Evolutionary conservation across 2,329 filamentous ascomycete species (phyloP), one percentile per base, ranked within the genome.

Genomic region (Metarhizium rileyi): DNA sequence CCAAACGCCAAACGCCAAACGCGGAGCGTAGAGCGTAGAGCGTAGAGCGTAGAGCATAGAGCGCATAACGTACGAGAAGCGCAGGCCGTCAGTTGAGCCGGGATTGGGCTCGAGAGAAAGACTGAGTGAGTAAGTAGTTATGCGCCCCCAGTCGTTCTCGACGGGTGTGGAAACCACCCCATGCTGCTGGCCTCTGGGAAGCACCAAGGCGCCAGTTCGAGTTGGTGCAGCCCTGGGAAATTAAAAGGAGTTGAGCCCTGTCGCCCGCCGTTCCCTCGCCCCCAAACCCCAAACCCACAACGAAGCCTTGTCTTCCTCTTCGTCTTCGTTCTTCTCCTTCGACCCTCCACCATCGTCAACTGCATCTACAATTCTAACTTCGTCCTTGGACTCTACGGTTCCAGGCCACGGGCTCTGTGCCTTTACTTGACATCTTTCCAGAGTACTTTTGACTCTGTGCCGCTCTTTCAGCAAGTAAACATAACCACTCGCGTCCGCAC

Each of bases 361-460:
- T 26, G 6, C 50, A 43, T 49, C 36, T 36, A 26, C 42, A 36
- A 5, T 50, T 20, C 20, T 33, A 12, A 12, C 20, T 16, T 42
- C 36, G 14, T 8, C 18, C 23, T 28, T 20, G 25, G 44, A 25
- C 38, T 26, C 18, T 45, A 25, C 6, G 20, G 33, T 35, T 42
- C 36, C 35, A 36, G 41, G 46, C 43, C 46, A 30, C 42, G 50
- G 49, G 36, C 42, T 42, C 26, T 20, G 45, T 46, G 23, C 23
- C 33, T 25, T 48, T 48, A 51, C 46, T 50, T 55, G 50, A 43
- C 51, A 40, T n/a, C 2, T 42, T 44, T 43, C 28, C 49, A 61
- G 59, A 60, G 59, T 61, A 56, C 57, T 55, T 43, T 48, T 57
- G 40, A 57, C 57, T 61, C 46, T 43, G 50, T 46, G 46, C 35